phyloP scores from a whole-genome alignment of 2,329 filamentous ascomycete species.

The Neospermospora avenae region DNA sequence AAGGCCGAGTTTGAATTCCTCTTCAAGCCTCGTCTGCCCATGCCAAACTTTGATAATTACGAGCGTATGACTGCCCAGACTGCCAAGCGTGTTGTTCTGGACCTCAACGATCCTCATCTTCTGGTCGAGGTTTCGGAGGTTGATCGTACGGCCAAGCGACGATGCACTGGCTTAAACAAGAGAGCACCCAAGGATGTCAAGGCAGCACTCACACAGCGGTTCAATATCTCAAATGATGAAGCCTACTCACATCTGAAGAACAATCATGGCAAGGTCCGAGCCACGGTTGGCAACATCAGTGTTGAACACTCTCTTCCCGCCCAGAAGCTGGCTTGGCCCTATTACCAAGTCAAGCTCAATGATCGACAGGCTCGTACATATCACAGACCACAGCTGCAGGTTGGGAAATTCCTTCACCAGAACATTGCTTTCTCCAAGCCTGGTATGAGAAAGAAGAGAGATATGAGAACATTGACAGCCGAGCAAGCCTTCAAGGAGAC shows the following conservation, averaged over 20 bases:
- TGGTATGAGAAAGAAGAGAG: slow-evolving; percentile 74
- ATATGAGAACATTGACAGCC: slow-evolving; percentile 73
- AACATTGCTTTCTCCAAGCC: slow-evolving; percentile 71
- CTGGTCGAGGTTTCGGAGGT: slow-evolving; percentile 75
- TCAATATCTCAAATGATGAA: slow-evolving; percentile 95
- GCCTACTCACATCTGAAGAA: slow-evolving; percentile 95
- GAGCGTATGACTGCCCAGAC: slow-evolving; percentile 68
- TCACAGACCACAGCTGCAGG: slow-evolving; percentile 75
- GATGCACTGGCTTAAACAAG: slow-evolving; percentile 40
- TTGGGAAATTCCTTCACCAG: slow-evolving; percentile 64
- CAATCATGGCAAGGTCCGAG: slow-evolving; percentile 93
- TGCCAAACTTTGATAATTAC: slow-evolving; percentile 78
- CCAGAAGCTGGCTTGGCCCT: slow-evolving; percentile 87
- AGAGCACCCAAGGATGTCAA: slow-evolving; percentile 66
- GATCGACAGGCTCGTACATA: slow-evolving; percentile 73
- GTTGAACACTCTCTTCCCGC: slow-evolving; percentile 94
- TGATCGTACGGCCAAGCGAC: slow-evolving; percentile 59
- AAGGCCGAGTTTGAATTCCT: slow-evolving; percentile 59
- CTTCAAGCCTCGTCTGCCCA: slow-evolving; percentile 54
- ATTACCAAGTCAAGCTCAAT: slow-evolving; percentile 84
- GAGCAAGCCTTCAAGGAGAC: slow-evolving; percentile 77
- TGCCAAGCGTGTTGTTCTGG: slow-evolving; percentile 75
- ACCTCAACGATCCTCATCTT: slow-evolving; percentile 84
- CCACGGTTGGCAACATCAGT: slow-evolving; percentile 84
- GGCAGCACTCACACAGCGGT: slow-evolving; percentile 73